These are phyloP conservation scores for Mercurialis annua DNA, from an alignment of 345 rosid genomes.

Conservation along the genomic window DNA sequence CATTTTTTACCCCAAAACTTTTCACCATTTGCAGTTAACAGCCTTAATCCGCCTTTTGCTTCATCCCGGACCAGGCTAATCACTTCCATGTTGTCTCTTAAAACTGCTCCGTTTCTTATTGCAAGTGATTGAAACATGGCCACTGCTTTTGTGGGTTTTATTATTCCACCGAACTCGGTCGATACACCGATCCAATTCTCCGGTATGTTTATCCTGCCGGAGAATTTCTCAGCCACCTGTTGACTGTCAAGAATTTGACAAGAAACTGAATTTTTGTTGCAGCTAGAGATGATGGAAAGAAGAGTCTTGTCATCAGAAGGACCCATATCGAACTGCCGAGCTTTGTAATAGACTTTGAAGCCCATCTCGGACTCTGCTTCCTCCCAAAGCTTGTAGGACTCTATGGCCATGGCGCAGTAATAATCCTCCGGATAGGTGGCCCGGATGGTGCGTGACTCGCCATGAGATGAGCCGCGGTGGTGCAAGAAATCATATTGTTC, in stretches of 20 bases:
- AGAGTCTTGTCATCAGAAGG: slow-evolving; percentile 47
- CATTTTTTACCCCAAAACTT: slow-evolving; percentile 58
- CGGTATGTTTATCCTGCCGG: slow-evolving; percentile 55
- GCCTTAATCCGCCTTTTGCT: slow-evolving; percentile 47
- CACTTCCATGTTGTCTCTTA: slow-evolving; percentile 67
- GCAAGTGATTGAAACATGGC: slow-evolving; percentile 83
- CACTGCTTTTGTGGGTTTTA: slow-evolving; percentile 87
- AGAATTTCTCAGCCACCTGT: slow-evolving; percentile 37
- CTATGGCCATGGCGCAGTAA: slow-evolving; percentile 55
- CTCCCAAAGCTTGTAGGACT: slow-evolving; percentile 56
- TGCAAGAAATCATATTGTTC: slow-evolving; percentile 90
- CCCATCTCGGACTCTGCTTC: slow-evolving; percentile 69
- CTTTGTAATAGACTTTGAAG: slow-evolving; percentile 63
- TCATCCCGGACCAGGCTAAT: slow-evolving; percentile 38
- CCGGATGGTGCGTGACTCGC: slow-evolving; percentile 87
- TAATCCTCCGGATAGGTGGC: slow-evolving; percentile 72
- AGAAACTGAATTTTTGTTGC: slow-evolving; percentile 39
- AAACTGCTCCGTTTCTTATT: slow-evolving; percentile 43
- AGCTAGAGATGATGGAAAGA: slow-evolving; percentile 40
- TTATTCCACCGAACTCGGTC: slow-evolving; percentile 64
- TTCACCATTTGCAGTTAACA: slow-evolving; percentile 40
- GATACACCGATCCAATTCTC: slow-evolving; percentile 70
- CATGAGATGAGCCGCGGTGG: slow-evolving; percentile 93
- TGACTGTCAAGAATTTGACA: slow-evolving; percentile 35
- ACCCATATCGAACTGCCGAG: slow-evolving; percentile 68